phyloP scores from a whole-genome alignment of 768 basidiomycete species.

The Rhizopogon roseolus region DNA sequence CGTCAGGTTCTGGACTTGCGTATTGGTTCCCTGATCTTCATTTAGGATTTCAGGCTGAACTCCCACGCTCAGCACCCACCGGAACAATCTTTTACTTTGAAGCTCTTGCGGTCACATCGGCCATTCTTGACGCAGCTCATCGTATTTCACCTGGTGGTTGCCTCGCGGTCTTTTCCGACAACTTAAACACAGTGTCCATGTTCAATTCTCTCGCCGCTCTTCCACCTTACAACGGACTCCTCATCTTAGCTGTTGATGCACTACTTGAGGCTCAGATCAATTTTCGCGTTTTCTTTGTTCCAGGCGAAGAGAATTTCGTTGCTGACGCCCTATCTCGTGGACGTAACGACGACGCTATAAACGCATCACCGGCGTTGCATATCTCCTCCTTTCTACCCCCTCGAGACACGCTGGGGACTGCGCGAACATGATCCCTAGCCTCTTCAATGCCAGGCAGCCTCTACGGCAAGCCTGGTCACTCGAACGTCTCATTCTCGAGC shows the following conservation, averaged over 20 bases:
- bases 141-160: too few species aligned
- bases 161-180: slow-evolving; percentile 28
- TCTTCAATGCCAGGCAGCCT: slow-evolving; percentile 1
- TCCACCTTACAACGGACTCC: slow-evolving; percentile 10
- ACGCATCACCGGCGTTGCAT: not conserved
- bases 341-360: slow-evolving; percentile 15
- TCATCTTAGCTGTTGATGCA: slow-evolving; percentile 8
- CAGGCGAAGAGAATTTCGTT: slow-evolving; percentile 17
- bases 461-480: slow-evolving; percentile 3
- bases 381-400: slow-evolving; percentile 20
- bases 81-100: too few species aligned
- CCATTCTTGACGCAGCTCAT: too few species aligned
- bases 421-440: not conserved
- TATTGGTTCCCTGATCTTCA: slow-evolving; percentile 29
- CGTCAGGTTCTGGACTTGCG: slow-evolving; percentile 13
- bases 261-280: slow-evolving; percentile 8
- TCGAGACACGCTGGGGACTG: slow-evolving; percentile 23
- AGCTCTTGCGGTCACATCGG: too few species aligned
- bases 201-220: slow-evolving; percentile 23
- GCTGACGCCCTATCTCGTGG: slow-evolving; percentile 22
- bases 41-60: too few species aligned
- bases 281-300: slow-evolving; percentile 18
- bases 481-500: slow-evolving; percentile 9
- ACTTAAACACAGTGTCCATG: slow-evolving; percentile 27
- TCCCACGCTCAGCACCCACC: too few species aligned